phyloP scores from a whole-genome alignment of 306 rosid species.

The Rubus parviflorus region DNA sequence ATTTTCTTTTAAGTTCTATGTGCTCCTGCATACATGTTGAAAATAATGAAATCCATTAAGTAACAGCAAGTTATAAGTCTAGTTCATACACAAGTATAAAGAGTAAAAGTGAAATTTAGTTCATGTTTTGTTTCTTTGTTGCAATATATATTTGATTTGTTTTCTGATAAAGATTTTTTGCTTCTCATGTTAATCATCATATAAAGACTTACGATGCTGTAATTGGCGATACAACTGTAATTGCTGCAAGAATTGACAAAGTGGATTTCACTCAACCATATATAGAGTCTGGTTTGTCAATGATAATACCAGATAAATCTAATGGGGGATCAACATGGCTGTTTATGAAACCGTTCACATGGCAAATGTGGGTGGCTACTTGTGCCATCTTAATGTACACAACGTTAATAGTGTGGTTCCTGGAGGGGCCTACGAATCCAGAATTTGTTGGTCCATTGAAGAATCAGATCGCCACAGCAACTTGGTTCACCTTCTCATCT shows the following conservation, averaged over 20 bases:
- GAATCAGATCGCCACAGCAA: conserved; percentile 47
- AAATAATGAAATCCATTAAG: no score
- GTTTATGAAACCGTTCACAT: conserved; percentile 62
- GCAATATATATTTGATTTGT: background rate
- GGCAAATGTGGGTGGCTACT: conserved; percentile 55
- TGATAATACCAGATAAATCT: conserved; percentile 44
- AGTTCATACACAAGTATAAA: no score
- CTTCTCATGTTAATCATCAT: conserved; percentile 11
- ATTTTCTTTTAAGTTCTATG: no score
- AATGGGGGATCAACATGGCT: conserved; percentile 40
- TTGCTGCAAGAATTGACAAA: conserved; percentile 39
- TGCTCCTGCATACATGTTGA: no score
- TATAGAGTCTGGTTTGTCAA: conserved; percentile 64
- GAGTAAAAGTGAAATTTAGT: no score
- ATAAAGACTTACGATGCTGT: conserved; percentile 49
- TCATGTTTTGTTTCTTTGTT: background rate
- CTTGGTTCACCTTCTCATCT: conserved; percentile 62
- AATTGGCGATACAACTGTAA: conserved; percentile 54
- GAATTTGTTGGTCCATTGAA: conserved; percentile 51
- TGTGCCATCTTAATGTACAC: conserved; percentile 51
- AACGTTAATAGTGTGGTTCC: conserved; percentile 47
- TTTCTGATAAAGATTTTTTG: background rate
- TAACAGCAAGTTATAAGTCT: no score
- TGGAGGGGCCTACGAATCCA: conserved; percentile 44
- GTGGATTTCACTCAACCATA: conserved; percentile 66